Evolutionary conservation across 2,329 filamentous ascomycete species (phyloP), one percentile per base, ranked within the genome.

Genomic region (Sporothrix phasma): DNA sequence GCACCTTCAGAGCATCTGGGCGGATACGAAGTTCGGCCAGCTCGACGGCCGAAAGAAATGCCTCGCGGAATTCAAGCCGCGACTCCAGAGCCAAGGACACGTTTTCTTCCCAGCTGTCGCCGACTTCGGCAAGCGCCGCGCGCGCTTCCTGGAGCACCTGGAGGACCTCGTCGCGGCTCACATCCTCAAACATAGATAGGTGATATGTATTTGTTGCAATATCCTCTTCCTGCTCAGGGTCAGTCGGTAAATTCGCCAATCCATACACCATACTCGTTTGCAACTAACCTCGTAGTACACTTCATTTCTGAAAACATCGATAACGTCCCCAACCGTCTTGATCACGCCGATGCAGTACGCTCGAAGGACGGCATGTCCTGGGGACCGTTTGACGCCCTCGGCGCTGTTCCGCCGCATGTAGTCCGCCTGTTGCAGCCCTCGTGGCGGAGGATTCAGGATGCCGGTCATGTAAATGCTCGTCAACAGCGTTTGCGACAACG

Each of bases 131-230:
- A 0, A 90, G 70, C 66, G 84, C 76, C 13, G 73, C 73, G n/a
- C 81, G 74, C 4, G 86, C 85, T 39, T 81, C 76, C 26, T 81
- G 74, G 22, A 91, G 74, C 29, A 81, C 73, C 8, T 77, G 74
- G 47, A 80, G 76, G 26, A 91, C 80, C n/a, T 81, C 78, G 5
- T 79, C 76, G 2, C 80, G 74, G 17, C 83, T 78, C 64, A 93
- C 80, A 15, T 81, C 76, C 29, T 86, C 84, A 6, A 97, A 80
- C 0, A 99, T 78, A 13, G 84, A 85, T 43, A 92, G 84, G 69
- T 92, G 88, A 73, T 94, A 97, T 0, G 92, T 89, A 73, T 96
- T 92, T 6, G 91, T 92, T 22, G 95, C 90, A 72, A 99, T 97
- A 72, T 99, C 94, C 75, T 99, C 94, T 76, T 99, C 94, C 87